phyloP scores from a whole-genome alignment of 2,329 filamentous ascomycete species.

The Cladorrhinum sp. region DNA sequence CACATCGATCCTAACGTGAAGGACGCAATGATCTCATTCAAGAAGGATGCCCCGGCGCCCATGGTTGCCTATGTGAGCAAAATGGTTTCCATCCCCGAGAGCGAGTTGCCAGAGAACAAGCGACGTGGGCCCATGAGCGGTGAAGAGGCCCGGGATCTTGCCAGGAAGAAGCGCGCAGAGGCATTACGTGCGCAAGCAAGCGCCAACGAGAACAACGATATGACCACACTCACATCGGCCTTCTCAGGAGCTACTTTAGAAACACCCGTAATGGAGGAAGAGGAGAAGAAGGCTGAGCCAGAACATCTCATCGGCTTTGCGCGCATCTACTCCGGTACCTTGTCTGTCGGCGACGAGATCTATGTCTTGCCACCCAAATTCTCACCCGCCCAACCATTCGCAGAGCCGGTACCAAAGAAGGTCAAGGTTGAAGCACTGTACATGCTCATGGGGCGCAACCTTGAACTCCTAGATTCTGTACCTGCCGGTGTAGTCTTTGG shows the following conservation, averaged over 20 bases:
- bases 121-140: slow-evolving; percentile 73
- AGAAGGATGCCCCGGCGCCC: slow-evolving; percentile 65
- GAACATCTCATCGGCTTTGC: slow-evolving; percentile 95
- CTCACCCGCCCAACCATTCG: slow-evolving; percentile 72
- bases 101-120: slow-evolving; percentile 85
- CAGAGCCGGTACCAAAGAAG: slow-evolving; percentile 70
- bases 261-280: slow-evolving; percentile 40
- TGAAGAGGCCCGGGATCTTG: slow-evolving; percentile 86
- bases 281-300: slow-evolving; percentile 61
- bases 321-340: slow-evolving; percentile 83
- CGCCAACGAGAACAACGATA: slow-evolving; percentile 41
- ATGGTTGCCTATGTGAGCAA: slow-evolving; percentile 96
- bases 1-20: slow-evolving; percentile 67
- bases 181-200: slow-evolving; percentile 75
- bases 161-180: slow-evolving; percentile 83
- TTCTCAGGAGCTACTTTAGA: slow-evolving; percentile 61
- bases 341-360: slow-evolving; percentile 84
- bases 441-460: slow-evolving; percentile 87
- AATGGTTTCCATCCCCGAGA: slow-evolving; percentile 93
- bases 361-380: slow-evolving; percentile 94
- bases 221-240: slow-evolving; percentile 57
- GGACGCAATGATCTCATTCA: slow-evolving; percentile 80
- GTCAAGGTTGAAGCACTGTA: slow-evolving; percentile 86
- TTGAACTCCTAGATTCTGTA: slow-evolving; percentile 79
- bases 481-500: slow-evolving; percentile 95